A percentile compares a stretch with the other conserved stretches of the same genome.
phyloP scores from a whole-genome alignment of 108 stramenopile genomes.

The Conticribra weissflogii region DNA sequence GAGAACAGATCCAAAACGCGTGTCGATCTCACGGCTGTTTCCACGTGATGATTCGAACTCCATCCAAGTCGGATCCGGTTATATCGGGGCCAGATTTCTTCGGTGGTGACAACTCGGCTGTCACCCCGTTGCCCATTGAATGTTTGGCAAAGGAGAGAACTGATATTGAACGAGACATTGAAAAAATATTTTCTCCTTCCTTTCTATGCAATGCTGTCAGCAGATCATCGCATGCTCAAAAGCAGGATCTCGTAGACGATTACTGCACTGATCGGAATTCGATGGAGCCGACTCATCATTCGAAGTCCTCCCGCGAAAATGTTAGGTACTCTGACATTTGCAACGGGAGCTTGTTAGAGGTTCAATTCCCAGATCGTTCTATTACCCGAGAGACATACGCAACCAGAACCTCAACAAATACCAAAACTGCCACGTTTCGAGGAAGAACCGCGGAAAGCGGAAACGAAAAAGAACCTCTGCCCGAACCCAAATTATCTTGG shows the following conservation, averaged over 20 bases:
- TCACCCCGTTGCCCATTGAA: constrained; percentile 9
- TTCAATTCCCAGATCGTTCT: too few relatives aligned
- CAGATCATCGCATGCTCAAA: constrained; percentile 2
- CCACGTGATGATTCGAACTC: constrained; percentile 20
- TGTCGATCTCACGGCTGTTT: constrained; percentile 54
- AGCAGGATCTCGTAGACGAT: too few relatives aligned
- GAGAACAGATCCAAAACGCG: constrained; percentile 21
- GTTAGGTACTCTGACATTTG: constrained; percentile 20
- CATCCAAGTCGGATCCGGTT: constrained; percentile 1
- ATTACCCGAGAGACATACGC: too few relatives aligned
- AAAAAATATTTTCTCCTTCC: constrained; percentile 34
- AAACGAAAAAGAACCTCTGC: constrained; percentile 14
- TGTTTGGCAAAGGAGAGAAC: constrained; percentile 9
- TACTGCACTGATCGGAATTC: too few relatives aligned
- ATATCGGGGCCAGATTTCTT: too few relatives aligned
- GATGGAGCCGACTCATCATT: too few relatives aligned
- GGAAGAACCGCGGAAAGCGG: constrained; percentile 58
- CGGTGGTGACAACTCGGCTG: too few relatives aligned
- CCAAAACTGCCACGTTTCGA: constrained; percentile 37
- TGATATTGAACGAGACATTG: constrained; percentile 21
- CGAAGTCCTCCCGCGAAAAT: too few relatives aligned
- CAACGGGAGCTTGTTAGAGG: constrained; percentile 19
- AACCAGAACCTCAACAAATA: not conserved
- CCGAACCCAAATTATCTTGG: constrained; percentile 62
- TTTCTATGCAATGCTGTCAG: constrained; percentile 3